Base-by-base conservation (phyloP, 352 stramenopile species). In the Pythium graminicola region DNA sequence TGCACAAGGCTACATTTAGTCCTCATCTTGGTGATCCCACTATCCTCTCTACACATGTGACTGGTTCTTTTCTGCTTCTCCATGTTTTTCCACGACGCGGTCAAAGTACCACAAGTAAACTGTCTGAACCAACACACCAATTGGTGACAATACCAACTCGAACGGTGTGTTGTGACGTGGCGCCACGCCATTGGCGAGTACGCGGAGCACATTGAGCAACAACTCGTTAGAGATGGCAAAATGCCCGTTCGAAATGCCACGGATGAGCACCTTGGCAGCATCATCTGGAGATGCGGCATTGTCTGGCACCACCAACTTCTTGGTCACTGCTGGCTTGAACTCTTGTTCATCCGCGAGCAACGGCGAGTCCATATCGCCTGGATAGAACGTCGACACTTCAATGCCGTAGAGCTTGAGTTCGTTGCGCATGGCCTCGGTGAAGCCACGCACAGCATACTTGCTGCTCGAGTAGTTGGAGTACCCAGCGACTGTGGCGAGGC, bases 371-470 rank as follows among this genome's bases (percentile, higher is more conserved):
- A 75, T 72, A 31, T 52, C 91, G 16, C 89, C 89, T 29, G 93
- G 93, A 67, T 94, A 98, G 11, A 85, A 91, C 28, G 98, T 69
- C 45, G 76, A 74, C 23, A 97, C 69, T 19, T 68, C 77, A 17
- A 95, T 87, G 38, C 76, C 76, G 65, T 86, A 91, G 38, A 85
- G 51, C 41, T 75, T 54, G 20, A 93, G 40, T 46, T 91, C 73
- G 38, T 84, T 86, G 23, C 75, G 76, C 16, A 98, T 66, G n/a
- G 74, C 73, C 39, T 98, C 92, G 3, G 90, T 87, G 51, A 98
- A 79, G 28, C 89, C 93, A 13, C 88, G 72, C 16, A 98, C 44
- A 3, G 89, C 95, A 64, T 81, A 95, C 60, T 97, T 97, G 28
- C 81, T 84, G 1, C 88, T 77, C 45, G 70, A 80, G 67, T 96